phyloP scores from a whole-genome alignment of 1,284 basidiomycete species.

The Wolfiporia cocos region DNA sequence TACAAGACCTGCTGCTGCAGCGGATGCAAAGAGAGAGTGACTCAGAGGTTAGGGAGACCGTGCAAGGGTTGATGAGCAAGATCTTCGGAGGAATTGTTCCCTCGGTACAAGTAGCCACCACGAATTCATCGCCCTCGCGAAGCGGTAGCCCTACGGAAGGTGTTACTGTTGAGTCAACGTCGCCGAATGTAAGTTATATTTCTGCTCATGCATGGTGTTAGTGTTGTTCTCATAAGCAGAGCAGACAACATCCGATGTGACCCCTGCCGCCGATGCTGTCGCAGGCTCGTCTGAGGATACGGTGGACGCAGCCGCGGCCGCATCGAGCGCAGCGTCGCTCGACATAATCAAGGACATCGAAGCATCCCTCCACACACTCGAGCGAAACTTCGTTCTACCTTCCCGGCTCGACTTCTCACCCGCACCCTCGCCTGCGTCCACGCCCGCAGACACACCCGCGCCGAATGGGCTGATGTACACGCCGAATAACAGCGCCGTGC shows the following conservation, averaged over 20 bases:
- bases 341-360: constrained; percentile 22
- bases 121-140: too few relatives aligned
- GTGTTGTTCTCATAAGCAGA: too few relatives aligned
- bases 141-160: too few relatives aligned
- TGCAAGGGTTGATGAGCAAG: constrained; percentile 7
- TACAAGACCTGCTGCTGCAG: constrained; percentile 1
- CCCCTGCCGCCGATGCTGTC: constrained; percentile 16
- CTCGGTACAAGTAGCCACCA: too few relatives aligned
- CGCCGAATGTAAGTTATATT: too few relatives aligned
- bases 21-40: constrained; percentile 3
- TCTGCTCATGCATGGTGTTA: too few relatives aligned
- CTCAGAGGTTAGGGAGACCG: constrained; percentile 7
- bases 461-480: constrained; percentile 26
- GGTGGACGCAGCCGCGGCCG: too few relatives aligned
- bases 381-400: constrained; percentile 28
- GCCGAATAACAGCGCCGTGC: constrained; percentile 39
- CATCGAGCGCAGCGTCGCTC: constrained; percentile 18
- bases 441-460: constrained; percentile 4
- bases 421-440: constrained; percentile 5
- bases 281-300: too few relatives aligned
- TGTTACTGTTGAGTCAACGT: too few relatives aligned
- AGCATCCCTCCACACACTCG: constrained; percentile 21
- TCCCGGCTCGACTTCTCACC: constrained; percentile 25
- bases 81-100: not conserved
- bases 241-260: too few relatives aligned